Evolutionary conservation across 1,139 yeast genomes (phyloP).

Genomic region (Maudiozyma humilis): DNA sequence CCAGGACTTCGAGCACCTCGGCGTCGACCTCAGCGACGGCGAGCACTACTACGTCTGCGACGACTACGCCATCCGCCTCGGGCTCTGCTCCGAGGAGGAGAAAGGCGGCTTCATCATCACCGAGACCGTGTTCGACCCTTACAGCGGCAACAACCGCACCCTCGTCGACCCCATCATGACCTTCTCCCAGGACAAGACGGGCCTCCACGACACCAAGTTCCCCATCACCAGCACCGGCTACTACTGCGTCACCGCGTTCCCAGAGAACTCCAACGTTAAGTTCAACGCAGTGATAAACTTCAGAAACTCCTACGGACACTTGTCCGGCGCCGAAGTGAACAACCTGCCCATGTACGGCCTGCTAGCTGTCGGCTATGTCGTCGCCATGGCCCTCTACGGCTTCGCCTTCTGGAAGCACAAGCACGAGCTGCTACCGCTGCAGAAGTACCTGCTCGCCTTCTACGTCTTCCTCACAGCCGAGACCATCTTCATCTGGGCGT

Average conservation of each 20-base stretch:
- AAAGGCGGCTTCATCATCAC: slow-evolving; percentile 55
- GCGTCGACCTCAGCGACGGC: slow-evolving; percentile 35
- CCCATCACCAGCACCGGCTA: slow-evolving; percentile 71
- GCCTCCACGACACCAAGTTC: slow-evolving; percentile 56
- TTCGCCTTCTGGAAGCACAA: slow-evolving; percentile 83
- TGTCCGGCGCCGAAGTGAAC: slow-evolving; percentile 86
- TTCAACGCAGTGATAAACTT: slow-evolving; percentile 65
- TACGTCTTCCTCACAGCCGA: slow-evolving; percentile 77
- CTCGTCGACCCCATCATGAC: slow-evolving; percentile 43
- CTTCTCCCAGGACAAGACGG: slow-evolving; percentile 46
- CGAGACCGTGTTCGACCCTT: slow-evolving; percentile 29
- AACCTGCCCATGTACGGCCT: slow-evolving; percentile 85
- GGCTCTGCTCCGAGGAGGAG: slow-evolving; percentile 48
- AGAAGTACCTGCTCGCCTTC: slow-evolving; percentile 80
- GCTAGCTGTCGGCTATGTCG: slow-evolving; percentile 73
- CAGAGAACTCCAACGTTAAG: slow-evolving; percentile 32
- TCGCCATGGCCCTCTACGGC: slow-evolving; percentile 71
- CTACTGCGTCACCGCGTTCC: slow-evolving; percentile 75
- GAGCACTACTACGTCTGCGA: slow-evolving; percentile 64
- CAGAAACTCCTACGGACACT: slow-evolving; percentile 84
- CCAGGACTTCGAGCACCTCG: slow-evolving; percentile 63
- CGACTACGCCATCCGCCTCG: slow-evolving; percentile 50
- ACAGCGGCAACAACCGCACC: slow-evolving; percentile 38
- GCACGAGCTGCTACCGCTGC: slow-evolving; percentile 81
- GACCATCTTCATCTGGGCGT: slow-evolving; percentile 84